Conservation (phyloP, 2,329 filamentous ascomycete species). For the Ceratocystis smalleyi region DNA sequence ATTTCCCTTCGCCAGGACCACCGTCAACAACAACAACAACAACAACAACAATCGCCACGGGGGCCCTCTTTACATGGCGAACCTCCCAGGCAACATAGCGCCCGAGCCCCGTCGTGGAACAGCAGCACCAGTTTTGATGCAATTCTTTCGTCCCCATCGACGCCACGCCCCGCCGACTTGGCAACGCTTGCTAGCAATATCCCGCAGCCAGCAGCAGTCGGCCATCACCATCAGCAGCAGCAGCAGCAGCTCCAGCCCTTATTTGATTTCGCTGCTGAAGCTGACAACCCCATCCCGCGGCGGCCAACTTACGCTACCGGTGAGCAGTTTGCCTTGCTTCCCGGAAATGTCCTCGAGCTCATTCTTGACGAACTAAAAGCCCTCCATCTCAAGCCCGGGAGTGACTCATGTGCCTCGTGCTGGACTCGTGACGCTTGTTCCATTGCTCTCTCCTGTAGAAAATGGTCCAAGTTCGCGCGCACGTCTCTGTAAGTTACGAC, state of each 20-base stretch:
- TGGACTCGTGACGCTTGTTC: constrained; percentile 47
- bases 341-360: constrained; percentile 42
- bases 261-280: constrained; percentile 12
- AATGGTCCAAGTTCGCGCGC: constrained; percentile 37
- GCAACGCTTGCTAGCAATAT: constrained; percentile 18
- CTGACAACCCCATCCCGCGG: constrained; percentile 25
- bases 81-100: constrained; percentile 14
- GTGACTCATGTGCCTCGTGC: constrained; percentile 45
- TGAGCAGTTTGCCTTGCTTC: constrained; percentile 39
- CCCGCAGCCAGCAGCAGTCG: constrained; percentile 11
- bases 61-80: too few species aligned
- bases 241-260: constrained; percentile 16
- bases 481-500: constrained; percentile 32
- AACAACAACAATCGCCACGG: not conserved
- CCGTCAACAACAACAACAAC: not conserved
- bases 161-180: constrained; percentile 18
- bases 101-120: constrained; percentile 23
- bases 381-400: constrained; percentile 33
- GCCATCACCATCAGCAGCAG: too few species aligned
- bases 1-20: not conserved
- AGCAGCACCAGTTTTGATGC: constrained; percentile 25
- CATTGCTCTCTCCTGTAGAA: constrained; percentile 35
- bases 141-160: constrained; percentile 21
- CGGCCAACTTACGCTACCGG: constrained; percentile 28
- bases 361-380: constrained; percentile 40